A percentile compares a stretch with the other conserved stretches of the same genome.
phyloP scores from a whole-genome alignment of 371 early-diverging fungal genomes.

The Actinomucor elegans region DNA sequence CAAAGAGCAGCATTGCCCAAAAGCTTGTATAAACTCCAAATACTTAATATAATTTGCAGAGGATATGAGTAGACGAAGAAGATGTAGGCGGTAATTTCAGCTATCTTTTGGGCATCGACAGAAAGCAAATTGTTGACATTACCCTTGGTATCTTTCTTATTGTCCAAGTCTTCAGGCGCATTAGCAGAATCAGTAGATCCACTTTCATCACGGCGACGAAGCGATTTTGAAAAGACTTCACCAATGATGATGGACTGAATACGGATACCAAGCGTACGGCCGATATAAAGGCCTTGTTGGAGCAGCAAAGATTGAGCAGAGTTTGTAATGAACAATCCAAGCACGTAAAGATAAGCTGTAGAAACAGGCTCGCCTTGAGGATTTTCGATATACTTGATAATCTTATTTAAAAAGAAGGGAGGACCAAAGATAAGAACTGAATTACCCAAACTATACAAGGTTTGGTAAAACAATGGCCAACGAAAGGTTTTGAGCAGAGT shows the following conservation, averaged over 20 bases:
- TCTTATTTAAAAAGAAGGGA: conserved; percentile 57
- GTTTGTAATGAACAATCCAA: conserved; percentile 57
- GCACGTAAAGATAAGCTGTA: conserved; percentile 58
- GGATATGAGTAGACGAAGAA: conserved; percentile 62
- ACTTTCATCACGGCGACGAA: conserved; percentile 54
- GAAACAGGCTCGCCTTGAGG: conserved; percentile 22
- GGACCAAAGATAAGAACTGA: conserved; percentile 54
- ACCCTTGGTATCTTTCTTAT: conserved; percentile 28
- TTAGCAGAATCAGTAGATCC: conserved; percentile 9
- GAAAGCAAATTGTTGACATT: conserved; percentile 55
- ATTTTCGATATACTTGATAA: conserved; percentile 57
- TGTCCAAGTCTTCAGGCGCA: conserved; percentile 12
- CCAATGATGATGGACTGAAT: conserved; percentile 60
- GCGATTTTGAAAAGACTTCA: conserved; percentile 58
- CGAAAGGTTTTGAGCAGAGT: conserved; percentile 36
- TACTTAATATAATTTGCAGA: conserved; percentile 56
- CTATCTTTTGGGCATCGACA: conserved; percentile 60
- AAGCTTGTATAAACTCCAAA: conserved; percentile 61
- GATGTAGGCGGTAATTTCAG: conserved; percentile 50
- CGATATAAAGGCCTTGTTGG: conserved; percentile 58
- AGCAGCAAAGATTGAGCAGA: conserved; percentile 44
- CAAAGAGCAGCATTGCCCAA: conserved; percentile 65
- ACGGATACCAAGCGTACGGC: conserved; percentile 52
- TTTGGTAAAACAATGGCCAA: conserved; percentile 35
- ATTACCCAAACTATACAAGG: conserved; percentile 50